These are phyloP conservation scores for Chaetomiaceae sp. DNA, from an alignment of 2,329 filamentous ascomycete species.

Conservation along the genomic window DNA sequence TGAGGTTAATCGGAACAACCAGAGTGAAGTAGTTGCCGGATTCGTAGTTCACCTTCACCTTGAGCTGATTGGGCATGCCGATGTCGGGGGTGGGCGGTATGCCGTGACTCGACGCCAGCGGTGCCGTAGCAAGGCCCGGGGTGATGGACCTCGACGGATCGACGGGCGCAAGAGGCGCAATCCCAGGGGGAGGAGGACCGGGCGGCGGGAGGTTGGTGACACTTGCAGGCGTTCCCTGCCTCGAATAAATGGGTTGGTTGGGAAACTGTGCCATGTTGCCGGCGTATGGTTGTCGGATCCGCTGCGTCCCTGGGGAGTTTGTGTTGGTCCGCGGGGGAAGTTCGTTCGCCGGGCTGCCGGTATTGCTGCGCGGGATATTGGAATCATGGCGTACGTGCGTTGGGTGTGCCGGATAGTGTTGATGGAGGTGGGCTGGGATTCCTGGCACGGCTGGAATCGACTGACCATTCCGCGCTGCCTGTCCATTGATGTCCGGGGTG, in stretches of 20 bases:
- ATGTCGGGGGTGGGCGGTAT: slow-evolving; percentile 43
- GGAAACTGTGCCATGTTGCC: slow-evolving; percentile 54
- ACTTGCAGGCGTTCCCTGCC: slow-evolving; percentile 39
- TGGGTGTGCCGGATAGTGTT: slow-evolving; percentile 55
- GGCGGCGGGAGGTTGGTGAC: slow-evolving; percentile 23
- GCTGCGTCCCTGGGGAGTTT: slow-evolving; percentile 64
- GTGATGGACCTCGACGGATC: slow-evolving; percentile 32
- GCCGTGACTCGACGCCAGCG: slow-evolving; percentile 18
- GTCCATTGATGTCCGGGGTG: slow-evolving; percentile 85
- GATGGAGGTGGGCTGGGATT: slow-evolving; percentile 67
- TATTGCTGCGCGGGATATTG: slow-evolving; percentile 71
- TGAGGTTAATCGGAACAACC: slow-evolving; percentile 94
- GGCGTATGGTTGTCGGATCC: slow-evolving; percentile 40
- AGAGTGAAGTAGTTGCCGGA: slow-evolving; percentile 82
- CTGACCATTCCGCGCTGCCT: slow-evolving; percentile 50
- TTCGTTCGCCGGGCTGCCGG: slow-evolving; percentile 68
- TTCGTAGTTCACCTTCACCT: slow-evolving; percentile 92
- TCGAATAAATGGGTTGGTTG: slow-evolving; percentile 47
- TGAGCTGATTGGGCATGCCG: slow-evolving; percentile 68
- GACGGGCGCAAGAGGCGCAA: slow-evolving; percentile 33
- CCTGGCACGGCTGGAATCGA: slow-evolving; percentile 65
- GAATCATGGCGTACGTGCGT: slow-evolving; percentile 50
- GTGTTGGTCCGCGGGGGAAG: slow-evolving; percentile 64
- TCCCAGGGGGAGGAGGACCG: slow-evolving; percentile 33
- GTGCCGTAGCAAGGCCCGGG: slow-evolving; percentile 37